Evolutionary conservation across 2,329 filamentous ascomycete species (phyloP).

Genomic region (Fusarium chuoi): DNA sequence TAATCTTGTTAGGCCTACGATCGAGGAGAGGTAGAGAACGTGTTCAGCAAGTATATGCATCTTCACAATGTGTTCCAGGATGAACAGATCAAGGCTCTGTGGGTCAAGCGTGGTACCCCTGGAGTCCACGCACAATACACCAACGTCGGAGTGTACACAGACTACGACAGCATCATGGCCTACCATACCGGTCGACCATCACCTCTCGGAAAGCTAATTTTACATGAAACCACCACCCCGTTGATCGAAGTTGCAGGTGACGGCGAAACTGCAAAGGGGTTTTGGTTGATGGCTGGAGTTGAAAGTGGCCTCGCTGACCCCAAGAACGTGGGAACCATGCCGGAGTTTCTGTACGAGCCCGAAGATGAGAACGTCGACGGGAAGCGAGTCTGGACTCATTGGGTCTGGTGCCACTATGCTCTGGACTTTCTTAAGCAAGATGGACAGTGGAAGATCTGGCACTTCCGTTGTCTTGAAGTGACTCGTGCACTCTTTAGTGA

Average conservation of each 20-base stretch:
- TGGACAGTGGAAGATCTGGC: not conserved
- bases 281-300: not conserved
- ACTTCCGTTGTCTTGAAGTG: not conserved
- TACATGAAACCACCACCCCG: not conserved
- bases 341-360: not conserved
- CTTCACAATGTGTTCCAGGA: not conserved
- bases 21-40: not conserved
- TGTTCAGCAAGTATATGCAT: not conserved
- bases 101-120: not conserved
- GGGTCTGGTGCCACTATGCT: not conserved
- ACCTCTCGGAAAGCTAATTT: not conserved
- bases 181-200: not conserved
- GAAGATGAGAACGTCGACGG: not conserved
- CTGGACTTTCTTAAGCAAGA: not conserved
- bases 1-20: accelerated
- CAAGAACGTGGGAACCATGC: not conserved
- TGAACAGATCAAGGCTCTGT: not conserved
- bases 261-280: not conserved
- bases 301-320: not conserved
- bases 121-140: not conserved
- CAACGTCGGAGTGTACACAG: not conserved
- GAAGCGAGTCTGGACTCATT: not conserved
- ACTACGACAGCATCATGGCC: not conserved
- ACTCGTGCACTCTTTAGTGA: not conserved
- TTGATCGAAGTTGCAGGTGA: not conserved